A percentile compares a stretch with the other conserved stretches of the same genome.
Conservation (phyloP, 2,329 filamentous ascomycete genomes). For the Dactylellina leptospora region DNA sequence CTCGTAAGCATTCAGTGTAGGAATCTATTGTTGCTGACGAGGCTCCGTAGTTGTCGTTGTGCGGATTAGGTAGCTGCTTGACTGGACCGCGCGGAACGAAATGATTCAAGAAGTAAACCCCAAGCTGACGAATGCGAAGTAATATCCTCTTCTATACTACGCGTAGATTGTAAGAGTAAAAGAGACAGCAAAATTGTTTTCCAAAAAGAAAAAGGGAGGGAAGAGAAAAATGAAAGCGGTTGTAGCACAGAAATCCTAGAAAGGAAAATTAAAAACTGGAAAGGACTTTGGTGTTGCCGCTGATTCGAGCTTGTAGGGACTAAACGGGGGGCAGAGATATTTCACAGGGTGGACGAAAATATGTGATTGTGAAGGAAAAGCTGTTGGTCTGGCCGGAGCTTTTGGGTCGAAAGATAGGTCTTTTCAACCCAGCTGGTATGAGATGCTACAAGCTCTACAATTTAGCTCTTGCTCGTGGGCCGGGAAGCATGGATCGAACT, state of each 20-base stretch:
- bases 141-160: not conserved
- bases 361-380: slow-evolving; percentile 31
- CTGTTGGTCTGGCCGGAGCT: slow-evolving; percentile 10
- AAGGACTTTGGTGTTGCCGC: slow-evolving; percentile 13
- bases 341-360: slow-evolving; percentile 19
- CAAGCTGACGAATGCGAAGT: slow-evolving; percentile 46
- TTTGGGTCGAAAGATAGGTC: slow-evolving; percentile 23
- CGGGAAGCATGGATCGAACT: not conserved
- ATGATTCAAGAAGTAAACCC: slow-evolving; percentile 3
- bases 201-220: not conserved
- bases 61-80: slow-evolving; percentile 51
- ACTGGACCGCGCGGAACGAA: slow-evolving; percentile 42
- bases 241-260: not conserved
- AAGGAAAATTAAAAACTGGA: slow-evolving; percentile 6
- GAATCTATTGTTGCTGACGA: slow-evolving; percentile 27
- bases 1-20: slow-evolving; percentile 1
- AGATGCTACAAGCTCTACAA: too few relatives aligned
- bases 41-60: slow-evolving; percentile 33
- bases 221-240: not conserved
- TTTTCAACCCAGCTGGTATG: slow-evolving; percentile 28
- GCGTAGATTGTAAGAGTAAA: slow-evolving; percentile 7
- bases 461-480: not conserved
- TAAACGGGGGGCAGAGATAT: slow-evolving; percentile 8
- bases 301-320: slow-evolving; percentile 9
- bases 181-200: slow-evolving; percentile 5